Evolutionary conservation across 2,329 filamentous ascomycete genomes (phyloP).

Genomic region (Taxawa tesnikishii): DNA sequence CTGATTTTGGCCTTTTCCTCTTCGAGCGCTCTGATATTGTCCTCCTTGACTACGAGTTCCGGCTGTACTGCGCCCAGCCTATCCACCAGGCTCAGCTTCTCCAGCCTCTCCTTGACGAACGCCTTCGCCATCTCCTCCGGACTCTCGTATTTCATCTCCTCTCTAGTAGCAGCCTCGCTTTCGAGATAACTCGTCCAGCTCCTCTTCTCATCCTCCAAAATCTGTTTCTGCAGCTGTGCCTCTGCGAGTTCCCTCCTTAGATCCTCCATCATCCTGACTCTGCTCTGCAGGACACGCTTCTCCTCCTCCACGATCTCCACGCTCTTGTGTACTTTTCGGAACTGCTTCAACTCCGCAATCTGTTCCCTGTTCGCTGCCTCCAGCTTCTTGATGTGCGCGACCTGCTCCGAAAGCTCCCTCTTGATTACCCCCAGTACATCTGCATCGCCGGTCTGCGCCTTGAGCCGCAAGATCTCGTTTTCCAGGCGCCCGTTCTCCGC

Average conservation of each 20-base stretch:
- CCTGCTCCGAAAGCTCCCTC: conserved; percentile 78
- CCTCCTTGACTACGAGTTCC: conserved; percentile 65
- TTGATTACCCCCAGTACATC: conserved; percentile 80
- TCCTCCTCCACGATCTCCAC: conserved; percentile 92
- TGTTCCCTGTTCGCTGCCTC: conserved; percentile 75
- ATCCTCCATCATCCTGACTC: conserved; percentile 60
- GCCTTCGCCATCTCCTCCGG: conserved; percentile 80
- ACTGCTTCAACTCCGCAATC: conserved; percentile 62
- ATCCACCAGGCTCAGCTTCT: conserved; percentile 68
- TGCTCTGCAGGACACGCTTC: conserved; percentile 70
- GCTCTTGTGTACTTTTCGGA: conserved; percentile 72
- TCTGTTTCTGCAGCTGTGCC: conserved; percentile 67
- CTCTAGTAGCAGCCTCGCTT: conserved; percentile 47
- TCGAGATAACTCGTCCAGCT: conserved; percentile 82
- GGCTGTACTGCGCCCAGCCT: conserved; percentile 67
- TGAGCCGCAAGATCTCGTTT: conserved; percentile 69
- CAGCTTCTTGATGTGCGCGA: conserved; percentile 76
- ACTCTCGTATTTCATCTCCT: conserved; percentile 66
- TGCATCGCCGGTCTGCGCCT: conserved; percentile 74
- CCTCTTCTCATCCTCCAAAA: conserved; percentile 75
- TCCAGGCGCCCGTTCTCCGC: conserved; percentile 62
- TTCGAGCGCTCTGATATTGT: conserved; percentile 59
- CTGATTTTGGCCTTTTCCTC: conserved; percentile 53
- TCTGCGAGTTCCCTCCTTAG: conserved; percentile 69
- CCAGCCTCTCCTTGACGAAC: conserved; percentile 69